These are phyloP conservation scores for Colletotrichum echinochloae DNA, from an alignment of 2,329 filamentous ascomycete genomes.

Conservation along the genomic window DNA sequence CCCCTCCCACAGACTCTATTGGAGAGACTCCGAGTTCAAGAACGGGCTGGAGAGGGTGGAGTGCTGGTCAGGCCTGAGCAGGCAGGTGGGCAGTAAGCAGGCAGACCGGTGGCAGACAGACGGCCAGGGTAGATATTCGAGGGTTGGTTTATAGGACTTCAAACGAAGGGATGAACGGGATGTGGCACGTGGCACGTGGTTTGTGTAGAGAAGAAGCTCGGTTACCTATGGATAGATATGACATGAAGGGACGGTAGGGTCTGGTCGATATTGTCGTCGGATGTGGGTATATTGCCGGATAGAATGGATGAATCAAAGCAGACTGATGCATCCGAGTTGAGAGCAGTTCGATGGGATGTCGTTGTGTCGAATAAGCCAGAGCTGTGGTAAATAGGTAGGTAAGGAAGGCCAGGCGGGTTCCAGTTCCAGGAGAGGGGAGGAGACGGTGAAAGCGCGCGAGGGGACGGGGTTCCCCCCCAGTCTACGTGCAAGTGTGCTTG, in stretches of 20 bases:
- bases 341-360: not conserved
- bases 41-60: not conserved
- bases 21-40: not conserved
- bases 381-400: no score
- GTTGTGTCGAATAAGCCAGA: not conserved
- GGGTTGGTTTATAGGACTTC: conserved; percentile 2
- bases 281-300: not conserved
- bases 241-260: not conserved
- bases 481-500: not conserved
- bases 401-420: no score
- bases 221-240: not conserved
- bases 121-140: not conserved
- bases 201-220: not conserved
- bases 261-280: not conserved
- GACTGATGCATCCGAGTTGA: not conserved
- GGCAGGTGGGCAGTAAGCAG: conserved; percentile 18
- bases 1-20: not conserved
- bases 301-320: conserved; percentile 20
- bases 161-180: conserved; percentile 19
- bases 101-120: not conserved
- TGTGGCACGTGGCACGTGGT: conserved; percentile 16
- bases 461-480: not conserved
- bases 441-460: not conserved
- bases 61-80: conserved; percentile 19
- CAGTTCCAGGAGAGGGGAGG: not conserved